A percentile compares a stretch with the other conserved stretches of the same genome.
These are phyloP conservation scores for Termitomyces sp. DNA, from an alignment of 768 basidiomycete species.

Conservation along the genomic window DNA sequence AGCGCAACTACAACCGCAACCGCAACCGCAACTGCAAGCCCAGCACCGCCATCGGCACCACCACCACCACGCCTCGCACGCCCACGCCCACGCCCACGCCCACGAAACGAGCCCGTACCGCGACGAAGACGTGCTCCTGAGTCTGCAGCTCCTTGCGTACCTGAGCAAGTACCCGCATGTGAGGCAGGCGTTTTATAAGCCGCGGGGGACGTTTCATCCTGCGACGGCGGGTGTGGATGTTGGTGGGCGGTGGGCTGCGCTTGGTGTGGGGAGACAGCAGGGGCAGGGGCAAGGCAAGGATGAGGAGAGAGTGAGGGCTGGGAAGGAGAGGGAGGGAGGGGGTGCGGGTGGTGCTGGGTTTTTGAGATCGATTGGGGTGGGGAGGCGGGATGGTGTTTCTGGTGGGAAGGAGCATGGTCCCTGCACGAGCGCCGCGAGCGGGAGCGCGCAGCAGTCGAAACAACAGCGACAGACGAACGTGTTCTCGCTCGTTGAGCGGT, in stretches of 20 bases:
- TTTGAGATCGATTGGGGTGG: constrained; percentile 27
- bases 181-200: constrained; percentile 91
- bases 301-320: not conserved
- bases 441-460: not conserved
- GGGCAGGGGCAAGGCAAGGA: too few relatives aligned
- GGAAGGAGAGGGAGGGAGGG: constrained; percentile 1
- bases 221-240: constrained; percentile 62
- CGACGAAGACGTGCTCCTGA: constrained; percentile 91
- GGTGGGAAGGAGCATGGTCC: too few relatives aligned
- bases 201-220: constrained; percentile 77
- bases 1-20: not conserved
- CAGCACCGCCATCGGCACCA: not conserved
- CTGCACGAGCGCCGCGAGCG: not conserved
- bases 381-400: constrained; percentile 30
- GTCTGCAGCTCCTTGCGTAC: constrained; percentile 92
- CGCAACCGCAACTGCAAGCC: not conserved
- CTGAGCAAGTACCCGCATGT: constrained; percentile 98
- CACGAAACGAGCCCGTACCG: constrained; percentile 69
- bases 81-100: not conserved
- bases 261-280: constrained; percentile 16
- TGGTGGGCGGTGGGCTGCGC: constrained; percentile 24
- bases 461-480: constrained; percentile 73
- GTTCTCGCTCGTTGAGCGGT: constrained; percentile 93
- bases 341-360: not conserved
- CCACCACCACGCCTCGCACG: not conserved